Evolutionary conservation across 495 filamentous ascomycete species (phyloP).

Genomic region (Lasiosphaeria ovina): DNA sequence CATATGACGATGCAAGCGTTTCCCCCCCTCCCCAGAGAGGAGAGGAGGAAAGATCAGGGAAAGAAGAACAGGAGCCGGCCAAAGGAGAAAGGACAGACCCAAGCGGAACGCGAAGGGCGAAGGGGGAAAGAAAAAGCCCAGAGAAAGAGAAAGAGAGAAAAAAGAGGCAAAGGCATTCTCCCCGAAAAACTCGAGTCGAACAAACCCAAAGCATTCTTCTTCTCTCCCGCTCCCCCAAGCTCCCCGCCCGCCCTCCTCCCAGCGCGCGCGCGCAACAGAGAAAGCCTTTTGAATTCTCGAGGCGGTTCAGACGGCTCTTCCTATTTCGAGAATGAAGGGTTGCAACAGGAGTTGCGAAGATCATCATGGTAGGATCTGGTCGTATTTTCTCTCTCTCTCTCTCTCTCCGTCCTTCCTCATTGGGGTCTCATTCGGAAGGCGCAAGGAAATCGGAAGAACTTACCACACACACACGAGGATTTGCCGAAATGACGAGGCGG

Average conservation of each 20-base stretch:
- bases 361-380: slow-evolving; percentile 43
- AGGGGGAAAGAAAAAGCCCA: slow-evolving; percentile 4
- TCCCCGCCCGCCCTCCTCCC: too few species aligned
- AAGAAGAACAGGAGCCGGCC: slow-evolving; percentile 7
- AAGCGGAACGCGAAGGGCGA: neutral
- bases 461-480: too few species aligned
- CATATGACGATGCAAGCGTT: slow-evolving; percentile 50
- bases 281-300: slow-evolving; percentile 2
- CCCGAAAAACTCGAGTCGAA: too few species aligned
- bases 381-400: neutral
- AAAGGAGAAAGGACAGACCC: slow-evolving; percentile 8
- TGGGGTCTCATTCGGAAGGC: too few species aligned
- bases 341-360: slow-evolving; percentile 47
- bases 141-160: neutral
- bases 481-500: too few species aligned
- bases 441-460: too few species aligned
- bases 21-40: slow-evolving; percentile 2
- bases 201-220: too few species aligned
- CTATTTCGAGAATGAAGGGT: slow-evolving; percentile 43
- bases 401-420: too few species aligned
- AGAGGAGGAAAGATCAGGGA: slow-evolving; percentile 5
- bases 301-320: slow-evolving; percentile 54
- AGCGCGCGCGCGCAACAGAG: neutral
- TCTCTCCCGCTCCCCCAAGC: too few species aligned
- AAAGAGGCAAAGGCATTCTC: too few species aligned